phyloP scores from a whole-genome alignment of 1,139 yeast genomes.

The Candida glucosophila region DNA sequence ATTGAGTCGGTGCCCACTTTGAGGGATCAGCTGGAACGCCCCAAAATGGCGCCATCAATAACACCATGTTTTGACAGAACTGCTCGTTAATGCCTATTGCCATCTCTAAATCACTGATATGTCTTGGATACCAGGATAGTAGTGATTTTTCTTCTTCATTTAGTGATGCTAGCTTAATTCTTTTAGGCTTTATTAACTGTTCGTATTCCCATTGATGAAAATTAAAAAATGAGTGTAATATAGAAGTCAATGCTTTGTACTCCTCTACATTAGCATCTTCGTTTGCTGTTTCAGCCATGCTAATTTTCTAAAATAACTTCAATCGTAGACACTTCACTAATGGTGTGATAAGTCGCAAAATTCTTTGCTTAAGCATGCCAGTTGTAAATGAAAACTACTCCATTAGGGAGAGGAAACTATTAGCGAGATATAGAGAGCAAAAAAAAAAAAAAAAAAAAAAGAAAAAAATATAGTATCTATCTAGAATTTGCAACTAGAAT shows the following conservation, averaged over 20 bases:
- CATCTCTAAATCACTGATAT: slow-evolving; percentile 34
- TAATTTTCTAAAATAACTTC: too few species aligned
- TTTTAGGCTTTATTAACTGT: slow-evolving; percentile 26
- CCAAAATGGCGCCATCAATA: slow-evolving; percentile 43
- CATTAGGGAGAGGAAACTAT: too few species aligned
- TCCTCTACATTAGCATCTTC: slow-evolving; percentile 18
- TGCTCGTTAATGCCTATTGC: slow-evolving; percentile 42
- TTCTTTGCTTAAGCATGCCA: too few species aligned
- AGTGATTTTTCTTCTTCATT: slow-evolving; percentile 30
- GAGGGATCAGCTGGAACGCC: slow-evolving; percentile 34
- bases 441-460: too few species aligned
- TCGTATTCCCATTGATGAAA: slow-evolving; percentile 29
- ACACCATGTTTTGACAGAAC: slow-evolving; percentile 41
- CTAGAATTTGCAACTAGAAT: too few species aligned
- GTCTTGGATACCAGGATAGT: slow-evolving; percentile 44
- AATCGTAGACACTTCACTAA: too few species aligned
- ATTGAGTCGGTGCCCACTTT: slow-evolving; percentile 38
- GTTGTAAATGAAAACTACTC: too few species aligned
- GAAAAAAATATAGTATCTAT: too few species aligned
- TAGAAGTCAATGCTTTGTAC: slow-evolving; percentile 28
- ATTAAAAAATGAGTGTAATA: slow-evolving; percentile 28
- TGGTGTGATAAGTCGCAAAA: too few species aligned
- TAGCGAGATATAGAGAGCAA: too few species aligned
- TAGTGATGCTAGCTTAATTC: slow-evolving; percentile 21
- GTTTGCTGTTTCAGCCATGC: too few species aligned